phyloP scores from a whole-genome alignment of 176 grass and related monocot genomes.

The Typha latifolia region DNA sequence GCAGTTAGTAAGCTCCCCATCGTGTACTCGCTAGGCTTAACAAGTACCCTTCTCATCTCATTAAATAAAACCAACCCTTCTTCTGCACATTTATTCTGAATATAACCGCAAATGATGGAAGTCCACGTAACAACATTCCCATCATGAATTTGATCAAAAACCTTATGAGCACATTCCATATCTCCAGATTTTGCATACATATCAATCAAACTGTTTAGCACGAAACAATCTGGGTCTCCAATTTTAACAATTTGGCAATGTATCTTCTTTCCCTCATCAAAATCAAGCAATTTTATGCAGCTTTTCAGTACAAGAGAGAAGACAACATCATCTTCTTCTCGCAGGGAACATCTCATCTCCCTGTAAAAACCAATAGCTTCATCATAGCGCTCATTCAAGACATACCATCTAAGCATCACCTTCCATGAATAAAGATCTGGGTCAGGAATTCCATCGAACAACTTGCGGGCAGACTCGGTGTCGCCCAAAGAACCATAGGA shows the following conservation, averaged over 20 bases:
- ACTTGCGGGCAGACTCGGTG: constrained; percentile 33
- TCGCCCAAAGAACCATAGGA: constrained; percentile 43
- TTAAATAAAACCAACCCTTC: constrained; percentile 44
- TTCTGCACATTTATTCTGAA: constrained; percentile 30
- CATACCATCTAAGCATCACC: constrained; percentile 32
- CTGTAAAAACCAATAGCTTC: constrained; percentile 26
- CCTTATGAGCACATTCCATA: constrained; percentile 21
- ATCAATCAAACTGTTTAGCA: constrained; percentile 43
- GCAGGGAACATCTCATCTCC: constrained; percentile 15
- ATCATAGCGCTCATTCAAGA: constrained; percentile 13
- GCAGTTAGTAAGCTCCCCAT: constrained; percentile 29
- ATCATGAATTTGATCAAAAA: constrained; percentile 27
- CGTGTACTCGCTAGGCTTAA: constrained; percentile 29
- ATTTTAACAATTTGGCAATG: constrained; percentile 33
- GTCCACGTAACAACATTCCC: constrained; percentile 63
- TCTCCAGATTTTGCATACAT: constrained; percentile 43
- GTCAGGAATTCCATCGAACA: constrained; percentile 36
- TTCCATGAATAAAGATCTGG: constrained; percentile 45
- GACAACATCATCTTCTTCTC: constrained; percentile 26
- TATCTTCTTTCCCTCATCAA: constrained; percentile 34
- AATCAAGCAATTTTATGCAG: constrained; percentile 27
- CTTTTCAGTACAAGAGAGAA: constrained; percentile 52
- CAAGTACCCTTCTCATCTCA: constrained; percentile 17
- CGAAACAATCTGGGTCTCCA: constrained; percentile 36
- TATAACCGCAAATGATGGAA: constrained; percentile 35